Evolutionary conservation across 257 asterid species (phyloP), one percentile per base, ranked within the genome.

Genomic region (Solanum dulcamara): DNA sequence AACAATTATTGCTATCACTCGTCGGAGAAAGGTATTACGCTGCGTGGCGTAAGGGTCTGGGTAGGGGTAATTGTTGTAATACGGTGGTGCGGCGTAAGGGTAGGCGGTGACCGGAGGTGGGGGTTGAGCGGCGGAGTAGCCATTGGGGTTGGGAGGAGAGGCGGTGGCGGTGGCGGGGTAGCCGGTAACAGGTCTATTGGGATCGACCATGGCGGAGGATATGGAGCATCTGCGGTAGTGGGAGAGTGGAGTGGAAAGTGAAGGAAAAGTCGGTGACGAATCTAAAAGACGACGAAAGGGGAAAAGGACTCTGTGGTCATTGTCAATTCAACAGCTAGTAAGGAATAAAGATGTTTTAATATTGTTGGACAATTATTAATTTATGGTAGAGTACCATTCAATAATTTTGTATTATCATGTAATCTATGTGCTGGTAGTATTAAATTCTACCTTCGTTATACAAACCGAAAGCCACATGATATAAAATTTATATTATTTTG

Each of bases 141-240:
- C 95, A 62, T 88, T 89, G 79, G 86, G 53, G 81, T 86, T 85
- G 6, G 95, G 90, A 13, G 71, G 50, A 30, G 42, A 10, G 3
- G 42, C 42, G 2, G 55, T n/a, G 9, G 33, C 62, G 15, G 75
- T 9, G 68, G 93, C 96, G 10, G 97, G 98, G 83, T 94, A 94
- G 66, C 98, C 99, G 26, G 99, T 94, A 14, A 91, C 97, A 12
- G 95, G 97, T 81, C 98, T 86, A 66, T 89, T 91, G 32, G 90
- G 92, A 86, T 94, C 98, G 80, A 86, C 91, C 96, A 93, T 91
- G 55, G 84, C n/a, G 75, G 75, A 22, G 28, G 13, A 22, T 20
- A 80, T 35, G 77, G 64, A 83, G 86, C 68, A 77, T 80, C 26
- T 64, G 81, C n/a, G 30, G 55, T 24, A 40, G 81, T 42, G 77